Conservation (phyloP, 192 early-diverging fungal genomes). For the Geranomyces michiganensis region DNA sequence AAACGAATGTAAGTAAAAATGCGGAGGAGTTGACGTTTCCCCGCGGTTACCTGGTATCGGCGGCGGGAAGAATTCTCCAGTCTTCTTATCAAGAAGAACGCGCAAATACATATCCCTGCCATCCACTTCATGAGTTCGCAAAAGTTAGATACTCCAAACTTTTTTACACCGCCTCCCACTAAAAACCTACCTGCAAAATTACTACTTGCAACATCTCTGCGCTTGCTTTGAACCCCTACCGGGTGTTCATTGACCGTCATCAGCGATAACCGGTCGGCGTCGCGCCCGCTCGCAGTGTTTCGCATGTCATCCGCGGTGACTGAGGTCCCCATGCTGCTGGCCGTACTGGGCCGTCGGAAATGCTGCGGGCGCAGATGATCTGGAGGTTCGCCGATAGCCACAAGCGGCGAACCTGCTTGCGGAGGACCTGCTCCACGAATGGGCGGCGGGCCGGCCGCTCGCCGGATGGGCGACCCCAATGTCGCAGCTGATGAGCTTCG, state of each 20-base stretch:
- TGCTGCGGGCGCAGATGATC: neutral
- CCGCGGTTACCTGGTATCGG: constrained; percentile 38
- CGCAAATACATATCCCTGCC: constrained; percentile 39
- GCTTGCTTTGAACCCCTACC: constrained; percentile 2
- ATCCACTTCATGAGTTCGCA: constrained; percentile 19
- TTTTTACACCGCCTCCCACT: too few relatives aligned
- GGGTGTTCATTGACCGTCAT: constrained; percentile 21
- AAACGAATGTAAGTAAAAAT: neutral
- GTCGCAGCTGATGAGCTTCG: constrained; percentile 25
- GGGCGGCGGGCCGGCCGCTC: too few relatives aligned
- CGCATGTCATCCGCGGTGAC: neutral
- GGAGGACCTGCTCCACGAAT: too few relatives aligned
- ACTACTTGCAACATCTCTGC: constrained; percentile 1
- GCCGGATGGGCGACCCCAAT: constrained; percentile 5
- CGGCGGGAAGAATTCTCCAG: constrained; percentile 45
- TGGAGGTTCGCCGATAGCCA: neutral
- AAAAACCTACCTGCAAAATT: constrained; percentile 14
- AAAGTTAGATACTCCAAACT: neutral
- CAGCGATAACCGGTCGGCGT: constrained; percentile 14
- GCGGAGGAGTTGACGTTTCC: too few relatives aligned
- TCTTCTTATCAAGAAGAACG: constrained; percentile 47
- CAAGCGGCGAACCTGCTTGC: too few relatives aligned
- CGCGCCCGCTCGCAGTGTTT: neutral
- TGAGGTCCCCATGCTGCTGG: constrained; percentile 21
- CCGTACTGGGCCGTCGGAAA: constrained; percentile 5